Evolutionary conservation across 23 red algal genomes (phyloP), one percentile per base, ranked within the genome.

Genomic region (Gracilariopsis chorda): DNA sequence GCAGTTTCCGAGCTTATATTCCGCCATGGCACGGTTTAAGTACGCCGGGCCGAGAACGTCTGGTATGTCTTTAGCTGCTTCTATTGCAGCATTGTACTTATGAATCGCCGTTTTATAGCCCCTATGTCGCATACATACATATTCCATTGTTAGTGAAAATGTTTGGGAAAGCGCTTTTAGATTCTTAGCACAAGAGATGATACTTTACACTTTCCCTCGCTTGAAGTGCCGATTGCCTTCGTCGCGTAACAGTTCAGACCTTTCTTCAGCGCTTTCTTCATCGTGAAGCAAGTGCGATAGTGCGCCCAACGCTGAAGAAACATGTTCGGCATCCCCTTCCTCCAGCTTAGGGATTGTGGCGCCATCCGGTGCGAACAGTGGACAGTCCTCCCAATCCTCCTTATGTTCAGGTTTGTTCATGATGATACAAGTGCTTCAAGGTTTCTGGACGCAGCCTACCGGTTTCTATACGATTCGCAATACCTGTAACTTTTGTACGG

Each of bases 241-340:
- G 32, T 93, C 79, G n/a, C 90, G 78, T 32, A 93, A 71, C 17
- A 71, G 45, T 51, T 93, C 90, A 14, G 76, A 67, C 27, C 25
- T 34, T 39, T 93, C 90, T 68, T 74, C 59, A 7, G 90, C 49
- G 16, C 80, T 69, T 42, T 93, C 90, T 65, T 93, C 79, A 60
- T 93, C 90, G 49, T 93, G 73, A 37, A 93, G 51, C 45, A 93
- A 40, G 37, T 93, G 90, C 29, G 90, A 93, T 16, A 93, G 51
- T 48, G 81, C 81, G 1, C 58, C 64, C 11, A 82, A 9, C 36
- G 80, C 56, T 17, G 80, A 36, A 9, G 83, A 88, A 30, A 67
- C 58, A 48, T 46, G 11, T 43, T 35, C 17, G 39, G 56, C 80
- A 32, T 88, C 83, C 29, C 51, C 45, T 43, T 55, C 32, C 36